Base-by-base conservation (phyloP, 2,329 filamentous ascomycete species). In the Fusarium staphyleae region DNA sequence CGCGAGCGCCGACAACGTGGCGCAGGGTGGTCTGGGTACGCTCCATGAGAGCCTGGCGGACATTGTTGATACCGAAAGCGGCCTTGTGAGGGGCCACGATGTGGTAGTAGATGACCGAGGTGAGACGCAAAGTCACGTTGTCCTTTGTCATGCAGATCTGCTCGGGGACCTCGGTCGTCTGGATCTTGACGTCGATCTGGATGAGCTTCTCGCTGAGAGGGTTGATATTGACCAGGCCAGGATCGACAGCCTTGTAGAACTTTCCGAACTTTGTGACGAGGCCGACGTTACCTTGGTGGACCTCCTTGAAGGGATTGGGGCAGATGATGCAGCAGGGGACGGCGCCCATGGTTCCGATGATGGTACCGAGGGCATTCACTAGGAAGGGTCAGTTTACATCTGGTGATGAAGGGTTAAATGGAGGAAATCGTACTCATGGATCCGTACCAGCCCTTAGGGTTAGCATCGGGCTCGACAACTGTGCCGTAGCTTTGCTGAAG, bases 81-180 rank as follows among this genome's bases (percentile, higher is more conserved):
- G 93, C 92, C 78, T 96, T 97, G 83, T 98, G 93, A 1, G 95
- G 95, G 22, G 90, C 89, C 48, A 88, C 90, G 70, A 99, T 93
- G 81, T 96, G 93, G 80, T 99, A 99, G 84, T 99, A 99, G 78
- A 99, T 97, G 72, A 99, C 95, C 5, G 91, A 96, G 40, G 93
- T 98, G 65, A 99, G 82, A 68, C 93, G 88, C 34, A 99, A 82
- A 37, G 90, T 96, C 60, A 98, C 95, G 69, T 99, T 99, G 81
- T 99, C 95, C 80, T 98, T 98, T 74, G 95, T 99, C 93, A 99
- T 99, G 82, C 95, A 98, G 58, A 93, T 87, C 77, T 99, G 95
- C 77, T 93, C 87, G 14, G 93, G 93, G 18, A 99, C 95, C 80
- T 99, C 89, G 73, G 96, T 91, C 63, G 96, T 97, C 78, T 99